Evolutionary conservation across 1,139 yeast species (phyloP).

Genomic region (Geotrichum macrosporum): DNA sequence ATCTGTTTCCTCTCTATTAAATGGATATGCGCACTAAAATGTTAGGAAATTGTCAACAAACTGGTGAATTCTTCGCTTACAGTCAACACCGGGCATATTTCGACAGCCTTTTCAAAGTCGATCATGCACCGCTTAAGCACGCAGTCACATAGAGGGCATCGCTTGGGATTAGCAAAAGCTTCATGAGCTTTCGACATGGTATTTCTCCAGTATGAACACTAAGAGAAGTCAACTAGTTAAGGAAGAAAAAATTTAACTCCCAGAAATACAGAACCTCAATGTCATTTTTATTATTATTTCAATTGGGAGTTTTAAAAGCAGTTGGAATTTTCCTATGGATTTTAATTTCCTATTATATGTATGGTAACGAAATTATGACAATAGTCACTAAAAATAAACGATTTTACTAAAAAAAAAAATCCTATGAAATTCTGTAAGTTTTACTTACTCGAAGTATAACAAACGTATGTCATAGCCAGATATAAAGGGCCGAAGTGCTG

Average conservation of each 20-base stretch:
- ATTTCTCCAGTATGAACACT: too few species aligned
- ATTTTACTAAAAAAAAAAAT: too few species aligned
- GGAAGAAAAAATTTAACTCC: too few species aligned
- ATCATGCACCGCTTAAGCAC: slow-evolving; percentile 36
- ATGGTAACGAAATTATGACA: too few species aligned
- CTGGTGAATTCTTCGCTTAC: slow-evolving; percentile 18
- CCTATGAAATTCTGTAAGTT: too few species aligned
- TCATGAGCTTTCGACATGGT: slow-evolving; percentile 2
- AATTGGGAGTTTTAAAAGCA: not conserved
- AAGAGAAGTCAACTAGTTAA: too few species aligned
- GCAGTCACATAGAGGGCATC: slow-evolving; percentile 36
- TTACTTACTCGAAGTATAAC: too few species aligned
- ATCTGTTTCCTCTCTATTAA: slow-evolving; percentile 28
- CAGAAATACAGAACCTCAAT: too few species aligned
- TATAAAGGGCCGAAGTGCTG: too few species aligned
- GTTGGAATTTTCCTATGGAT: not conserved
- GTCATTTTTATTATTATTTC: not conserved
- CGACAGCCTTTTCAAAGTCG: slow-evolving; percentile 37
- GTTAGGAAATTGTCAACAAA: not conserved
- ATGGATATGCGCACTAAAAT: slow-evolving; percentile 38
- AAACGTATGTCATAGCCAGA: too few species aligned
- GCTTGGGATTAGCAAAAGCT: not conserved
- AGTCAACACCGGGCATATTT: slow-evolving; percentile 34
- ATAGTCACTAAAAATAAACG: too few species aligned
- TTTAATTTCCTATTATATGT: too few species aligned